phyloP scores from a whole-genome alignment of 2,329 filamentous ascomycete species.

The Fusarium sp. region DNA sequence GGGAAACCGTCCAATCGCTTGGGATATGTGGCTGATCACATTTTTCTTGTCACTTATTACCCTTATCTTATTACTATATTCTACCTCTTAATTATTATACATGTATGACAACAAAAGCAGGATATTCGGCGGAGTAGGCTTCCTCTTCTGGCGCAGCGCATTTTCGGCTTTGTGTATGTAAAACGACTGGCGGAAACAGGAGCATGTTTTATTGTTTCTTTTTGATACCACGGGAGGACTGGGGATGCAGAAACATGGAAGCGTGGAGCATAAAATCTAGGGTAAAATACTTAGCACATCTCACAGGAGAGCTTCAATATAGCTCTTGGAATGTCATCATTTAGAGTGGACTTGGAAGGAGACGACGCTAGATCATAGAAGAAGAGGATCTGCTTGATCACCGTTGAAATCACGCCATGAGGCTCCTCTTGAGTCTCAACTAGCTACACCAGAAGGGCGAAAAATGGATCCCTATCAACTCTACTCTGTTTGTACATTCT shows the following conservation, averaged over 20 bases:
- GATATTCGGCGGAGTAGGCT: constrained; percentile 26
- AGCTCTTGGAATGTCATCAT: constrained; percentile 27
- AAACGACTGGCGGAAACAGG: constrained; percentile 26
- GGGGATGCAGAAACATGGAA: constrained; percentile 9
- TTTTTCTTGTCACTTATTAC: constrained; percentile 40
- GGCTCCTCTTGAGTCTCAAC: constrained; percentile 36
- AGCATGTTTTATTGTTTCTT: constrained; percentile 20
- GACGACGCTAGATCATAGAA: constrained; percentile 40
- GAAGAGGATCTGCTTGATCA: constrained; percentile 44
- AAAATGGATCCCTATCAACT: constrained; percentile 33
- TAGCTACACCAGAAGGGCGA: constrained; percentile 28
- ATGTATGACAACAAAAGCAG: constrained; percentile 35
- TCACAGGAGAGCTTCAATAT: constrained; percentile 8
- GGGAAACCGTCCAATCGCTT: constrained; percentile 47
- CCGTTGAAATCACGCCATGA: constrained; percentile 43
- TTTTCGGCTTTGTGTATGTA: constrained; percentile 41
- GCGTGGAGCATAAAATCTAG: constrained; percentile 20
- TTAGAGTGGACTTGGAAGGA: constrained; percentile 26
- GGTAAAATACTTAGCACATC: constrained; percentile 9
- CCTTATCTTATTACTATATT: constrained; percentile 39
- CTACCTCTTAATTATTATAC: constrained; percentile 34
- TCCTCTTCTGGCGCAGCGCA: constrained; percentile 40
- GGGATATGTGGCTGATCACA: constrained; percentile 46
- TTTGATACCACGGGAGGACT: constrained; percentile 10
- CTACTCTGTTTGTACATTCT: background rate